These are phyloP conservation scores for Geotrichum bryndzae DNA, from an alignment of 1,139 yeast genomes.

Conservation along the genomic window DNA sequence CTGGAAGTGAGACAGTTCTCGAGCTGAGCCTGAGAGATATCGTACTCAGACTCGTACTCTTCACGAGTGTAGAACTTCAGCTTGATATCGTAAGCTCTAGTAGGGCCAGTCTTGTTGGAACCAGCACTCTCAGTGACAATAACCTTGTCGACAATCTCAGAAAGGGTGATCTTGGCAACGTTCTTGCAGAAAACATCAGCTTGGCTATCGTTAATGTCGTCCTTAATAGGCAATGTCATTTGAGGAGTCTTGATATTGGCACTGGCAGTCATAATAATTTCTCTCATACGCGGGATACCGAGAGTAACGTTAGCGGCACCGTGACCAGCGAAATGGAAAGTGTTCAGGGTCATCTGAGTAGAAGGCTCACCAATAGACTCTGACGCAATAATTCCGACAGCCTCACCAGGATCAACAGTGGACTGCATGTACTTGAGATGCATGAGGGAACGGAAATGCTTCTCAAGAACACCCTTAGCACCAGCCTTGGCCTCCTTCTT, in stretches of 20 bases:
- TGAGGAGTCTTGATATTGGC: constrained; percentile 94
- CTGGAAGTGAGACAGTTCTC: constrained; percentile 59
- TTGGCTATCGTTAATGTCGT: constrained; percentile 72
- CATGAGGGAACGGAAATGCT: constrained; percentile 94
- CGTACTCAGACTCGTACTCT: constrained; percentile 85
- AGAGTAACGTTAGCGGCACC: constrained; percentile 99
- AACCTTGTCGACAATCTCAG: constrained; percentile 84
- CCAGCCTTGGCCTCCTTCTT: constrained; percentile 39
- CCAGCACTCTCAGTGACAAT: constrained; percentile 80
- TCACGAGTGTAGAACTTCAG: constrained; percentile 67
- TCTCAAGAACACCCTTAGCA: constrained; percentile 57
- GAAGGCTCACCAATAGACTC: constrained; percentile 99
- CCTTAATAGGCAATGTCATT: constrained; percentile 83
- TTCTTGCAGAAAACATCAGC: constrained; percentile 94
- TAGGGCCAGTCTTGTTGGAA: constrained; percentile 47
- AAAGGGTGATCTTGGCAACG: constrained; percentile 74
- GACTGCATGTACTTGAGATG: constrained; percentile 98
- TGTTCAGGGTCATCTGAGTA: constrained; percentile 97
- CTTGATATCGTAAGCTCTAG: constrained; percentile 70
- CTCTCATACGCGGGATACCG: constrained; percentile 99
- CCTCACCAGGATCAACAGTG: constrained; percentile 90
- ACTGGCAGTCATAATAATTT: constrained; percentile 98
- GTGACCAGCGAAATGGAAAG: constrained; percentile 99
- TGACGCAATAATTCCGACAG: constrained; percentile 97
- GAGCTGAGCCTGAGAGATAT: constrained; percentile 71